These are phyloP conservation scores for Metarhizium guizhouense DNA, from an alignment of 2,329 filamentous ascomycete species.

Conservation along the genomic window DNA sequence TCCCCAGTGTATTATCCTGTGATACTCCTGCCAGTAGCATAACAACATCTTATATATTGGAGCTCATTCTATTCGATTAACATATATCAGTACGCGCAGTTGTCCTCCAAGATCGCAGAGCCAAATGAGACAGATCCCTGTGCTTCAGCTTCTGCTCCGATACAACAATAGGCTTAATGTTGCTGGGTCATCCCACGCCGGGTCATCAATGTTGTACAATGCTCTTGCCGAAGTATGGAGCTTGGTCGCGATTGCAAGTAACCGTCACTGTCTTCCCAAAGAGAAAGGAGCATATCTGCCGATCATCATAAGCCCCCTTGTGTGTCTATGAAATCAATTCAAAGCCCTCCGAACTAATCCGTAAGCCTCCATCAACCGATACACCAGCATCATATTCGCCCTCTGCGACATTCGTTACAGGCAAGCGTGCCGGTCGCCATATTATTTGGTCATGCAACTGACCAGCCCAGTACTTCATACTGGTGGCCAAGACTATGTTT, in stretches of 20 bases:
- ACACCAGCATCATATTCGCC: neutral
- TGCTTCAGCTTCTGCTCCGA: neutral
- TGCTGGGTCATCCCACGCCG: neutral
- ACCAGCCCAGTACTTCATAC: neutral
- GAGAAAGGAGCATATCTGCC: slow-evolving; percentile 1
- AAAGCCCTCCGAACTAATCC: slow-evolving; percentile 4
- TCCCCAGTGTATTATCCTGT: no score
- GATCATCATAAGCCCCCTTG: slow-evolving; percentile 6
- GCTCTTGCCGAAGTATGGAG: neutral
- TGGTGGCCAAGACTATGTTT: neutral
- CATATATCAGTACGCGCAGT: neutral
- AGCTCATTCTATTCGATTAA: neutral
- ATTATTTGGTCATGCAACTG: slow-evolving; percentile 4
- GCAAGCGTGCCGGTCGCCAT: neutral
- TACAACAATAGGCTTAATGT: neutral
- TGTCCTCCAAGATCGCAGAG: neutral
- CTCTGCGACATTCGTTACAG: neutral
- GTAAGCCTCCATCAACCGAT: neutral
- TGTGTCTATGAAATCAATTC: slow-evolving; percentile 9
- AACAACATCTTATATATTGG: neutral
- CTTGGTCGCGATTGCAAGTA: neutral
- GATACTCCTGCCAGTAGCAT: neutral
- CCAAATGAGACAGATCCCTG: neutral
- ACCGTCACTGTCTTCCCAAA: neutral
- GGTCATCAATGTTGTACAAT: neutral